Evolutionary conservation across 2,329 filamentous ascomycete genomes (phyloP).

Genomic region (Daldinia eschscholtzii): DNA sequence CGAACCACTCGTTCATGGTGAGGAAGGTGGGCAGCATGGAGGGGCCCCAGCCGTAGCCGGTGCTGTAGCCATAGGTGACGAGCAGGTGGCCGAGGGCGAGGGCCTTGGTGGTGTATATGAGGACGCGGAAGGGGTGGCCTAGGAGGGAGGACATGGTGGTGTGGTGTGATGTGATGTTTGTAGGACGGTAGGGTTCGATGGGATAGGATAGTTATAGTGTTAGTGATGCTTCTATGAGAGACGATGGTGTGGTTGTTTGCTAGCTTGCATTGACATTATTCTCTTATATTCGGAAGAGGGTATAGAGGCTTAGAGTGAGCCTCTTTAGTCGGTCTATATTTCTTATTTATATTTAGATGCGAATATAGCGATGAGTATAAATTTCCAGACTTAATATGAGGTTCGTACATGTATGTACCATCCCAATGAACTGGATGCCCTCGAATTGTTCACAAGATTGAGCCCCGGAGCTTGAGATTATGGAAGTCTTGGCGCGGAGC

Average conservation of each 20-base stretch:
- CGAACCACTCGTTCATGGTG: conserved; percentile 73
- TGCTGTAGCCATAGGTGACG: conserved; percentile 71
- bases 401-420: background rate
- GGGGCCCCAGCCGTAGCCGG: conserved; percentile 74
- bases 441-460: background rate
- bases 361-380: background rate
- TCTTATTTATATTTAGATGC: background rate
- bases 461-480: background rate
- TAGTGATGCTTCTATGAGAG: background rate
- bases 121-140: conserved; percentile 57
- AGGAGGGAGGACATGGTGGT: conserved; percentile 41
- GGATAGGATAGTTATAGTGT: conserved; percentile 8
- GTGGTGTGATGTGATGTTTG: background rate
- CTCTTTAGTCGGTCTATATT: background rate
- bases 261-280: too few species aligned
- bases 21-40: conserved; percentile 92
- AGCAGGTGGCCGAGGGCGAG: conserved; percentile 64
- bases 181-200: conserved; percentile 9
- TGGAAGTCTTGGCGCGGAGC: conserved; percentile 7
- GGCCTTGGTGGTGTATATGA: conserved; percentile 61
- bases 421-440: background rate
- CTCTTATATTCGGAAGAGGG: background rate
- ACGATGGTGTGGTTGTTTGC: background rate
- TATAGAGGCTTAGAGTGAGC: background rate
- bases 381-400: background rate